Evolutionary conservation across 73 alveolate genomes (phyloP).

Genomic region (Tetrahymena elliotti): DNA sequence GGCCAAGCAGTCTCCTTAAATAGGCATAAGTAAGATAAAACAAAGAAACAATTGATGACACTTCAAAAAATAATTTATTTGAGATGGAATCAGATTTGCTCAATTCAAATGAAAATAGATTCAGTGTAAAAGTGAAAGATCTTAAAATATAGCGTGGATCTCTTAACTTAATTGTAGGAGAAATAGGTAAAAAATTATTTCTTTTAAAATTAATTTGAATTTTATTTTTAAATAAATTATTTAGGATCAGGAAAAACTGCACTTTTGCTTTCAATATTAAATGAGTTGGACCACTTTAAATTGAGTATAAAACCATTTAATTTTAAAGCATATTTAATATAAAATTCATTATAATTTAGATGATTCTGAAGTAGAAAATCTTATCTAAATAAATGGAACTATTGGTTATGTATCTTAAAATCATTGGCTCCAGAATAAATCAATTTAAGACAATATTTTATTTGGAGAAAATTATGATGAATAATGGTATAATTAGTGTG

Average conservation of each 20-base stretch:
- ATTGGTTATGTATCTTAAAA: constrained; percentile 44
- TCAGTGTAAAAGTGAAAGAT: not conserved
- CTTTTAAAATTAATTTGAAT: not conserved
- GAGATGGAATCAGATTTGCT: not conserved
- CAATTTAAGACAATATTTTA: constrained; percentile 58
- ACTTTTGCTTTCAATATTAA: not conserved
- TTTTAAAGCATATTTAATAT: not conserved
- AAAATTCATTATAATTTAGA: not conserved
- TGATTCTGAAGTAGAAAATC: constrained; percentile 17
- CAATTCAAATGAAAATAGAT: not conserved
- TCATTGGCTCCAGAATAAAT: constrained; percentile 60
- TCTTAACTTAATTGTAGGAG: not conserved
- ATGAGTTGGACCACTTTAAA: constrained; percentile 1
- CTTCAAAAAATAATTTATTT: not conserved
- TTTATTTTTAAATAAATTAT: not conserved
- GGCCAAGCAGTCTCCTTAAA: not conserved
- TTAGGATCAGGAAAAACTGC: not conserved
- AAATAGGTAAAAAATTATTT: not conserved
- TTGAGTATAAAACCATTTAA: not conserved
- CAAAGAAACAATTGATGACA: not conserved
- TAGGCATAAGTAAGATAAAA: not conserved
- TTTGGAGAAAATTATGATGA: constrained; percentile 45
- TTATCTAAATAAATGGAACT: constrained; percentile 31
- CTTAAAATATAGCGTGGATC: not conserved
- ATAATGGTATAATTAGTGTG: constrained; percentile 38